Evolutionary conservation across 2,329 filamentous ascomycete genomes (phyloP).

Genomic region (Didymosphaeria variabile): DNA sequence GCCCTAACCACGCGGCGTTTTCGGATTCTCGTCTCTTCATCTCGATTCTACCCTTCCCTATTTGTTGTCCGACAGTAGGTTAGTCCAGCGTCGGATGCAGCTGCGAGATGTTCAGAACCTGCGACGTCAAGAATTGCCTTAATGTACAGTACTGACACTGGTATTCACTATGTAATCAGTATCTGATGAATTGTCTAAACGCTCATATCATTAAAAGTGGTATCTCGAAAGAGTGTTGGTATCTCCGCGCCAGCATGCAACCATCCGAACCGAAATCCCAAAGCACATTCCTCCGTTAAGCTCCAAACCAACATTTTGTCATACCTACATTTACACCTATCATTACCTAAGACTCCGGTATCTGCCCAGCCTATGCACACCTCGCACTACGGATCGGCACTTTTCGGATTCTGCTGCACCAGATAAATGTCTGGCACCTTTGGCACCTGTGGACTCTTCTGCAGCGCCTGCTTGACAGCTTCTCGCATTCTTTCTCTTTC

Average conservation of each 20-base stretch:
- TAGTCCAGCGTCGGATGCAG: neutral
- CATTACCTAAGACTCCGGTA: conserved; percentile 3
- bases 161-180: neutral
- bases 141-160: neutral
- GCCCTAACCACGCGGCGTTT: no score
- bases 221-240: conserved; percentile 9
- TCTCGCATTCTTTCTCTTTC: conserved; percentile 51
- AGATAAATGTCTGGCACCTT: conserved; percentile 59
- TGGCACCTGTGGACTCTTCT: conserved; percentile 58
- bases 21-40: no score
- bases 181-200: neutral
- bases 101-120: neutral
- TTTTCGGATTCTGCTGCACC: conserved; percentile 43
- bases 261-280: neutral
- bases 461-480: conserved; percentile 44
- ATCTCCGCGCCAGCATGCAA: conserved; percentile 5
- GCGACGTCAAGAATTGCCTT: neutral
- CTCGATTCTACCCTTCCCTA: neutral
- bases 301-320: neutral
- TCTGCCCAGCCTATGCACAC: neutral
- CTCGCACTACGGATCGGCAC: conserved; percentile 41
- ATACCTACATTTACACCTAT: neutral
- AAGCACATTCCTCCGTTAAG: neutral
- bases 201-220: conserved; percentile 4
- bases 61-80: neutral